These are phyloP conservation scores for Zygosaccharomyces siamensis DNA, from an alignment of 805 yeast genomes.

Conservation along the genomic window DNA sequence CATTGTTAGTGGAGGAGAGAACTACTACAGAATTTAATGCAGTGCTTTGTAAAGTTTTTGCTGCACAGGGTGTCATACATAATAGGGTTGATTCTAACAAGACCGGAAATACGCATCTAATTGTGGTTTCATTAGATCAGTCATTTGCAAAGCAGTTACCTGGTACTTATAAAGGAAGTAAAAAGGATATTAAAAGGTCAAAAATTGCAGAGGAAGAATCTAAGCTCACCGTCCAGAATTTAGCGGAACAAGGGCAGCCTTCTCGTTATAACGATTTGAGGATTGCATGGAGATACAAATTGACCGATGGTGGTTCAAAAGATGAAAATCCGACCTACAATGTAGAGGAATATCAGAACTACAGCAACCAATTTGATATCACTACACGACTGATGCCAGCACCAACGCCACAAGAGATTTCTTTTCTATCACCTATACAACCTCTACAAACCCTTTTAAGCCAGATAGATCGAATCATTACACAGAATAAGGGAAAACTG, in stretches of 20 bases:
- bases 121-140: conserved; percentile 56
- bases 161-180: conserved; percentile 66
- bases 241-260: conserved; percentile 38
- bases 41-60: conserved; percentile 60
- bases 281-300: conserved; percentile 93
- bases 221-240: conserved; percentile 63
- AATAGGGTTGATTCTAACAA: conserved; percentile 41
- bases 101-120: conserved; percentile 48
- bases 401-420: conserved; percentile 56
- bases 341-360: conserved; percentile 45
- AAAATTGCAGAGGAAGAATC: conserved; percentile 53
- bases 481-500: conserved; percentile 42
- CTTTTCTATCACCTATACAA: conserved; percentile 44
- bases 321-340: conserved; percentile 8
- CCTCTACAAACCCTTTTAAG: conserved; percentile 30
- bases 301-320: conserved; percentile 35
- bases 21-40: conserved; percentile 86
- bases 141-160: conserved; percentile 69
- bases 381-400: conserved; percentile 66
- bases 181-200: conserved; percentile 60
- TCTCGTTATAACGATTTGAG: conserved; percentile 49
- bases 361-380: conserved; percentile 67
- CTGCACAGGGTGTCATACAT: conserved; percentile 72
- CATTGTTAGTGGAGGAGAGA: conserved; percentile 70
- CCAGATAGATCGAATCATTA: conserved; percentile 43